Base-by-base conservation (phyloP, 345 rosid genomes). In the Brassica carinata region DNA sequence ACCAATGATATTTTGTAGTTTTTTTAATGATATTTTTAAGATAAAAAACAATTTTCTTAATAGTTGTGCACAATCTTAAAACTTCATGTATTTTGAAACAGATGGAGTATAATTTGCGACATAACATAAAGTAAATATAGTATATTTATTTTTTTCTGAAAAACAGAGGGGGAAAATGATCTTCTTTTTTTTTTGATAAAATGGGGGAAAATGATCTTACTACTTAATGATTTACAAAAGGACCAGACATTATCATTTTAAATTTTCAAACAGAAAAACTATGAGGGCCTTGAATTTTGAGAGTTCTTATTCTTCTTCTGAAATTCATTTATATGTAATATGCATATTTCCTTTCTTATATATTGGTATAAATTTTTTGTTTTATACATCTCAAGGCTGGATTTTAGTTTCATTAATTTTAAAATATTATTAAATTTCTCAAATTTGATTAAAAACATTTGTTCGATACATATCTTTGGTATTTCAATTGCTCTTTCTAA, bases 241-340 rank as follows among this genome's bases (percentile, higher is more conserved):
- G 72, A 80, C 76, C 62, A 70, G 76, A 75, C 79, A 75, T 17
- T 80, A 75, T 80, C 72, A 80, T 53, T 80, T 80, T 75, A 70
- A 53, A 55, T 53, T 76, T 80, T 70, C 79, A 75, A 64, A 75
- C 76, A 64, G 69, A 64, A 80, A 64, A 70, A 64, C 68, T 64
- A 74, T 74, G 72, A 80, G 61, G 75, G 76, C 75, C 55, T 48
- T 48, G 15, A 48, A 4, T 48, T 43, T 15, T 48, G 55, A 43
- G 51, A 48, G 15, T 48, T 11, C 51, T 34, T 74, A 57, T 69
- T 68, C 34, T 26, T n/a, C 29, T 75, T 67, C 69, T 74, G 69
- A 73, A 58, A 58, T 51, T 4, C n/a, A n/a, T 14, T 51, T 51
- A 13, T 51, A 45, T 40, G 13, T 9, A 36, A 40, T 40, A 9